These are phyloP conservation scores for Skeletonema marinoi DNA, from an alignment of 108 stramenopile species.

Conservation along the genomic window DNA sequence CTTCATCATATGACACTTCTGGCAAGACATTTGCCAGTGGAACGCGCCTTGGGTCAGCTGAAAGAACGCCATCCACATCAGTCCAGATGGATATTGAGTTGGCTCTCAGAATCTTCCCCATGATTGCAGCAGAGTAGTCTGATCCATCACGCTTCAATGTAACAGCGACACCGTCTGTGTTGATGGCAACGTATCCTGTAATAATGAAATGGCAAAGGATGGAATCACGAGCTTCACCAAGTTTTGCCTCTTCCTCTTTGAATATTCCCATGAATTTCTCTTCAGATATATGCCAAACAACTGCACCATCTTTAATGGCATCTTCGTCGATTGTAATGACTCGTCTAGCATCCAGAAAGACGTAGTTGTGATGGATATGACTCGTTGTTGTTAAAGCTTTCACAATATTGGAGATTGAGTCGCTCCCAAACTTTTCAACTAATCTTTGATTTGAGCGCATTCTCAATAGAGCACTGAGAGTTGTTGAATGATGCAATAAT, in stretches of 20 bases:
- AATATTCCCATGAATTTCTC: slow-evolving; percentile 48
- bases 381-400: background rate
- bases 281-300: slow-evolving; percentile 66
- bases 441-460: slow-evolving; percentile 33
- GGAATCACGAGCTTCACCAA: slow-evolving; percentile 5
- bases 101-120: slow-evolving; percentile 81
- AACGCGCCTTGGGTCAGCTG: slow-evolving; percentile 88
- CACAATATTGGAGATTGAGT: background rate
- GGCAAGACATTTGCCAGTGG: slow-evolving; percentile 69
- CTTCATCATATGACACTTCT: slow-evolving; percentile 88
- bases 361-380: slow-evolving; percentile 47
- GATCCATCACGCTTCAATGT: slow-evolving; percentile 88
- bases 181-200: slow-evolving; percentile 92
- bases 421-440: background rate
- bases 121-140: slow-evolving; percentile 90
- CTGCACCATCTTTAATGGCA: slow-evolving; percentile 64
- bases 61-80: slow-evolving; percentile 81
- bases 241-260: slow-evolving; percentile 25
- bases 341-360: slow-evolving; percentile 80
- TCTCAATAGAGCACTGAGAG: slow-evolving; percentile 30
- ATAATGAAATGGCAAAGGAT: slow-evolving; percentile 67
- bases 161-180: slow-evolving; percentile 84
- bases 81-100: slow-evolving; percentile 86
- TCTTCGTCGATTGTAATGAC: slow-evolving; percentile 84
- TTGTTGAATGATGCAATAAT: no score